Base-by-base conservation (phyloP, 345 rosid species). In the Fremontodendron californicum region DNA sequence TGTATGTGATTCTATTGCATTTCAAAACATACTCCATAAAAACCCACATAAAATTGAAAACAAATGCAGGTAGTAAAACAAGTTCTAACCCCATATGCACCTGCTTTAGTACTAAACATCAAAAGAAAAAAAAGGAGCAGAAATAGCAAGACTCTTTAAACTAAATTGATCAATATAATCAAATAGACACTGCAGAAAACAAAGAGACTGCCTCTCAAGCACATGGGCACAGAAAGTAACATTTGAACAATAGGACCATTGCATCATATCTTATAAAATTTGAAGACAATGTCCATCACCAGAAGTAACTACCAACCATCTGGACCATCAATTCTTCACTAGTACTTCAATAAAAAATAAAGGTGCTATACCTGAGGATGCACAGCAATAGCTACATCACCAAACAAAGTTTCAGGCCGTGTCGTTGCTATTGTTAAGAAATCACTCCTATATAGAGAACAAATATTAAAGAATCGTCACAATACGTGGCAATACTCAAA, bases 401-500 rank as follows among this genome's bases (percentile, higher is more conserved):
- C 99, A 85, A 95, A 95, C 78, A 95, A 80, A 75, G 99, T 95
- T 88, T 95, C 99, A 37, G 99, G 99, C 57, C 99, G 93, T 18
- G 99, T 95, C 48, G 99, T 95, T 80, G 99, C 97, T 77, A 95
- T 81, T 18, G 93, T 95, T 83, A 95, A 84, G 81, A 87, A 95
- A 80, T 93, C 99, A 86, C 81, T 84, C 86, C 99, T 95, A 73
- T 57, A 86, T 58, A 65, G 18, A 21, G 40, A 82, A 78, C 55
- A 78, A 81, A 84, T 2, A 76, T 67, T 73, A 71, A 77, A 75
- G 57, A 27, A 75, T 64, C 61, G 31, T 63, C 73, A 54, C 15
- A 49, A 61, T 7, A n/a, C 3, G 15, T 33, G 35, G n/a, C 25
- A 48, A 31, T 63, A 40, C 18, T 8, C n/a, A 43, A 61, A 60